phyloP scores from a whole-genome alignment of 805 yeast genomes.

The Lachancea waltii region DNA sequence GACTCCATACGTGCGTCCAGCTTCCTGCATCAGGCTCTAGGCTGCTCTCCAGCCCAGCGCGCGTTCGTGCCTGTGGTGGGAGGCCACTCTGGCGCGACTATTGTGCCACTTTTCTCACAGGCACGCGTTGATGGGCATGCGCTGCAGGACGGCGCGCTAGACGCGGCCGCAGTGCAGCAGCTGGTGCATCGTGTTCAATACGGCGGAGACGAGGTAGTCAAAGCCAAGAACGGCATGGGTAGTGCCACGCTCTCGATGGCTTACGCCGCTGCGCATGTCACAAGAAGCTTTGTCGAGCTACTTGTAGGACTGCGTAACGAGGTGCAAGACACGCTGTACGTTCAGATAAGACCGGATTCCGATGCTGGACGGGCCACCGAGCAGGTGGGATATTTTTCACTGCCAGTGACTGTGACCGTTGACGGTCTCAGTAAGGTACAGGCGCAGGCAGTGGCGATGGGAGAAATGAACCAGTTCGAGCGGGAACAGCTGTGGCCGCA shows the following conservation, averaged over 20 bases:
- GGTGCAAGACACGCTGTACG: constrained; percentile 47
- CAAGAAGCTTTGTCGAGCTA: constrained; percentile 40
- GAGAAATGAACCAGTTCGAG: constrained; percentile 46
- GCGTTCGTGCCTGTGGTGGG: constrained; percentile 70
- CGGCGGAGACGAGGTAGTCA: constrained; percentile 95
- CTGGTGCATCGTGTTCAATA: constrained; percentile 87
- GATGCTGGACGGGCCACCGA: constrained; percentile 19
- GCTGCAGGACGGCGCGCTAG: constrained; percentile 4
- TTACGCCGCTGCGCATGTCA: constrained; percentile 80
- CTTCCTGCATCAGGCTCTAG: constrained; percentile 55
- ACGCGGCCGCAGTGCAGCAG: constrained; percentile 3
- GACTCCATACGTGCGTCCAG: constrained; percentile 80
- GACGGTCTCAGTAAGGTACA: no score
- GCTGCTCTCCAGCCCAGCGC: constrained; percentile 42
- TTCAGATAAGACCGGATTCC: constrained; percentile 46
- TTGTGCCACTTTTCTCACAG: constrained; percentile 73
- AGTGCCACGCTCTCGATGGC: constrained; percentile 97
- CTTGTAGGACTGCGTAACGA: constrained; percentile 31
- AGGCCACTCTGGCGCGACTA: constrained; percentile 94
- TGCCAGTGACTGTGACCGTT: constrained; percentile 51
- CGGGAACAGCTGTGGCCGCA: constrained; percentile 32
- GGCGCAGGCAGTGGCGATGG: constrained; percentile 37
- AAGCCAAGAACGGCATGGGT: constrained; percentile 91
- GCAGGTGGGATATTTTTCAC: constrained; percentile 46
- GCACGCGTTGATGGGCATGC: constrained; percentile 7